Percentiles rank a stretch among this genome's conserved stretches.
phyloP scores from a whole-genome alignment of 441 rosid species.

The Corymbia calophylla region DNA sequence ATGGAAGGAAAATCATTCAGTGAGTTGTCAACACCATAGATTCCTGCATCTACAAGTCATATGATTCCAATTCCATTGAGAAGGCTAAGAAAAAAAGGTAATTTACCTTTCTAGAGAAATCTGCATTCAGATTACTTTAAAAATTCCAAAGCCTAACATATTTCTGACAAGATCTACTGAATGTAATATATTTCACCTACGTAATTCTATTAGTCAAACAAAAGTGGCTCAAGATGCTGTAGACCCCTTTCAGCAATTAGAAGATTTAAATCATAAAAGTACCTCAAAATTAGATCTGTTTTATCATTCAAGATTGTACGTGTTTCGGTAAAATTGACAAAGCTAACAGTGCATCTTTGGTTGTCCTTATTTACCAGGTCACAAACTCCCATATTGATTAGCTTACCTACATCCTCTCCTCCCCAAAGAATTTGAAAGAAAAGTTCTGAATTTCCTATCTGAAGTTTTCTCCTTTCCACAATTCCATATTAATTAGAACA shows the following conservation, averaged over 20 bases:
- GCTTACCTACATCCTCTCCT: not conserved
- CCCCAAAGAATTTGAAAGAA: not conserved
- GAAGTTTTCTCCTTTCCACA: not conserved
- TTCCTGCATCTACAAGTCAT: not conserved
- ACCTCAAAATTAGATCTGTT: not conserved
- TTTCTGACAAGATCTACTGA: not conserved
- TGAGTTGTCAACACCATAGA: not conserved
- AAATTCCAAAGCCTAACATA: not conserved
- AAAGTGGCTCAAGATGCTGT: not conserved
- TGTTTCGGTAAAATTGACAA: not conserved
- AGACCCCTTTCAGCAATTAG: not conserved
- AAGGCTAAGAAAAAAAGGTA: not conserved
- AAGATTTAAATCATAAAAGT: not conserved
- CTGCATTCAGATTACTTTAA: not conserved
- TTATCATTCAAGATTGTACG: not conserved
- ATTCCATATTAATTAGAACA: not conserved
- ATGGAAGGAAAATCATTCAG: not conserved
- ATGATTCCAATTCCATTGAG: not conserved
- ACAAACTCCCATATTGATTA: not conserved
- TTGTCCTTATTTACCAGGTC: not conserved
- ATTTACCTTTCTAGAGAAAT: not conserved
- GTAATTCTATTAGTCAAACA: not conserved
- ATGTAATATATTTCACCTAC: not conserved
- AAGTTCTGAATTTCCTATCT: not conserved
- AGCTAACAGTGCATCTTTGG: not conserved